A percentile compares a stretch with the other conserved stretches of the same genome.
These are phyloP conservation scores for Puccinia novopanici DNA, from an alignment of 1,284 basidiomycete genomes.

Conservation along the genomic window DNA sequence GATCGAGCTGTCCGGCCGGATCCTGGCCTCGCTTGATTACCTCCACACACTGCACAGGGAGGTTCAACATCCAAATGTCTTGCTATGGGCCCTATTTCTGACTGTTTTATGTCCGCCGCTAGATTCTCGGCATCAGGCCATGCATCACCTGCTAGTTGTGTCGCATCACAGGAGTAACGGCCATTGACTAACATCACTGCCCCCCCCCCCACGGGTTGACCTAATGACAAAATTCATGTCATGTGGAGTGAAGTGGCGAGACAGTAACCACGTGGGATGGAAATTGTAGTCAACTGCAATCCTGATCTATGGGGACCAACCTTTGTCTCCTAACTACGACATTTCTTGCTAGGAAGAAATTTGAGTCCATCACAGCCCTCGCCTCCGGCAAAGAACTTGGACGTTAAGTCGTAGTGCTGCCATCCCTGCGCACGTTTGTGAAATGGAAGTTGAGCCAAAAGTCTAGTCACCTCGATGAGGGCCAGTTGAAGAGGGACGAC, in stretches of 20 bases:
- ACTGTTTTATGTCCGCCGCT: background rate
- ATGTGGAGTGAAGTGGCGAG: background rate
- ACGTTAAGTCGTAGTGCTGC: background rate
- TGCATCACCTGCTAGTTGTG: background rate
- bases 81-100: background rate
- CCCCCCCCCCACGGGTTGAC: background rate
- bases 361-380: background rate
- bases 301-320: background rate
- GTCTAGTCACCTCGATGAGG: background rate
- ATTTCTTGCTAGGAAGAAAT: background rate
- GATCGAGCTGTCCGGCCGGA: background rate
- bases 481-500: background rate
- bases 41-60: background rate
- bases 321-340: background rate
- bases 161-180: background rate
- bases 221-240: background rate
- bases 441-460: background rate
- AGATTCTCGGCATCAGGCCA: background rate
- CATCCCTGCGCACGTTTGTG: background rate
- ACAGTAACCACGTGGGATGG: background rate
- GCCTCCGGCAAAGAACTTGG: background rate
- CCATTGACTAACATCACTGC: background rate
- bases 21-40: background rate
- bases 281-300: background rate
- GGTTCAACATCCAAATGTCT: background rate